Base-by-base conservation (phyloP, 139 green algal genomes). In the Chlamydomonas schloesseri region DNA sequence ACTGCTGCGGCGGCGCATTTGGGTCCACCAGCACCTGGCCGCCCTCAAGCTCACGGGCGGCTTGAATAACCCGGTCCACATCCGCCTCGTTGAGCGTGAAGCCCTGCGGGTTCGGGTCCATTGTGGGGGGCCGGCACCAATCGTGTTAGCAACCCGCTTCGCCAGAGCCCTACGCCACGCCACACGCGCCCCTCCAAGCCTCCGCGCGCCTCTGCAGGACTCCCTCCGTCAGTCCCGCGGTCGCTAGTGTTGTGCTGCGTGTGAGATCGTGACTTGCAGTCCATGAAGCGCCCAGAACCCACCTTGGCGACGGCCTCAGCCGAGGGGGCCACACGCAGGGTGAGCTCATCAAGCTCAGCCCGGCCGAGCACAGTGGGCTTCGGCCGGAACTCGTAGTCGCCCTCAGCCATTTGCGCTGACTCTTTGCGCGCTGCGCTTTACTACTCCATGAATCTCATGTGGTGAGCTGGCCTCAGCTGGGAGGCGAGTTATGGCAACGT, bases 71-170 rank as follows among this genome's bases (percentile, higher is more conserved):
- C 11, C 83, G 76, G 55, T 90, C 75, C 29, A 90, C 82, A 73
- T 90, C 82, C 11, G 82, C 55, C 21, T 88, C 81, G 65, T 81
- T 77, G 2, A 92, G 72, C 1, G 71, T 60, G 65, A 92, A 92
- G 14, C 89, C 89, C 89, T 92, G 82, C 4, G 1, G 21, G 42
- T 20, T 2, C 23, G 21, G 37, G 9, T 20, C 10, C 14, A 34
- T 37, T 8, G 20, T 74, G n/a, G n/a, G n/a, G n/a, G n/a, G n/a
- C n/a, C n/a, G n/a, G n/a, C n/a, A n/a, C n/a, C n/a, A n/a, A n/a
- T n/a, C n/a, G n/a, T n/a, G n/a, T n/a, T n/a, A n/a, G n/a, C n/a
- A n/a, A n/a, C n/a, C n/a, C n/a, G n/a, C n/a, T n/a, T n/a, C n/a
- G n/a, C n/a, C n/a, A n/a, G n/a, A n/a, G n/a, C n/a, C n/a, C n/a